These are phyloP conservation scores for Peltaster fructicola DNA, from an alignment of 2,329 filamentous ascomycete genomes.

Conservation along the genomic window DNA sequence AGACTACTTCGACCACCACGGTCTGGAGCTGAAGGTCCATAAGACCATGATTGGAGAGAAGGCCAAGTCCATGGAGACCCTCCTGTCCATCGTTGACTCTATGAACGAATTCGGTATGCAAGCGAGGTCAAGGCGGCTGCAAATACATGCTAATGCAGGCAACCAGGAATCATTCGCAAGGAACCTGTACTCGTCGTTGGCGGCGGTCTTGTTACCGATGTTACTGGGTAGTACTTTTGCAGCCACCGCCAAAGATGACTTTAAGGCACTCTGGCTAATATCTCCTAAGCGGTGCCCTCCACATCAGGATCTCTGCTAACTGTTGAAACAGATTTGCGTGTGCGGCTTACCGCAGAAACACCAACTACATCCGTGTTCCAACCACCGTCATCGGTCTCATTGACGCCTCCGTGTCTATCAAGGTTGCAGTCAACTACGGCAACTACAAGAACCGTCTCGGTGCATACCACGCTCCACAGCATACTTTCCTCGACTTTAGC, in stretches of 20 bases:
- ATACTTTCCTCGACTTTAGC: conserved; percentile 57
- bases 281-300: conserved; percentile 13
- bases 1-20: conserved; percentile 48
- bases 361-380: conserved; percentile 56
- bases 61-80: conserved; percentile 54
- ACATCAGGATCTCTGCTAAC: conserved; percentile 11
- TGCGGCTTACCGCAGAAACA: conserved; percentile 53
- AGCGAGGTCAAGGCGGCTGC: conserved; percentile 6
- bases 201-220: conserved; percentile 53
- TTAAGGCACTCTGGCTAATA: conserved; percentile 33
- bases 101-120: conserved; percentile 59
- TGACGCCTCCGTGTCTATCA: conserved; percentile 58
- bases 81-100: conserved; percentile 51
- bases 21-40: conserved; percentile 45
- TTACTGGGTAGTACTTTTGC: conserved; percentile 45
- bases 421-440: conserved; percentile 62
- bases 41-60: conserved; percentile 61
- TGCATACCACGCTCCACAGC: conserved; percentile 53
- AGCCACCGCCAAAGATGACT: conserved; percentile 24
- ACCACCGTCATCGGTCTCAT: conserved; percentile 61
- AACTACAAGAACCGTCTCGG: conserved; percentile 60
- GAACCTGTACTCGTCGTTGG: conserved; percentile 50
- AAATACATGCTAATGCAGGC: not conserved
- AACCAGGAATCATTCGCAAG: conserved; percentile 19
- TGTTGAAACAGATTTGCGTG: conserved; percentile 42